Base-by-base conservation (phyloP, 805 yeast species). In the Naumovozyma dairenensis region DNA sequence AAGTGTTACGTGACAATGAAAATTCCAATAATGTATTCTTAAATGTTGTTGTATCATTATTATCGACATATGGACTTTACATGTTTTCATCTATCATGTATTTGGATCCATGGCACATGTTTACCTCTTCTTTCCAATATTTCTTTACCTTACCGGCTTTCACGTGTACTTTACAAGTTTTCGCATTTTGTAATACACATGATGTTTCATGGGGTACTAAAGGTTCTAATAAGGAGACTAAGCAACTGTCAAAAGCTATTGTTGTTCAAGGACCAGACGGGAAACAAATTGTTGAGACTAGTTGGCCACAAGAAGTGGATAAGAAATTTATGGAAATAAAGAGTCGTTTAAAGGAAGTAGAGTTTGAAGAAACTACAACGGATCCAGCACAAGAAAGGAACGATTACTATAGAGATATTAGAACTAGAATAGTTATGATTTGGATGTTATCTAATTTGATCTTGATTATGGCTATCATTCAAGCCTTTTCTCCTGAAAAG, bases 181-280 rank as follows among this genome's bases (percentile, higher is more conserved):
- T 86, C 63, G 96, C 98, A 1, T 86, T 89, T 60, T 89, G 98
- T 65, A 89, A 89, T 57, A 89, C 96, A 3, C 97, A 89, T 61
- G 98, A 89, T 66, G 95, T 92, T 32, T 82, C 96, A 0, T 89
- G 98, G 98, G 98, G 98, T 60, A 89, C 98, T 2, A 89, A 89
- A 56, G 98, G 98, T 45, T 96, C 87, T 40, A 81, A 79, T 43
- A 73, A 72, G 39, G 80, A 75, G 29, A 71, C 74, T 14, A 73
- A 74, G 43, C 80, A 73, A 40, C 65, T 79, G 24, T 87, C 94
- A 31, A 78, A 82, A 29, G 94, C 94, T 32, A 81, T 82, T 20
- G 80, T 83, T 41, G 78, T 74, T 32, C 78, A 81, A 51, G 79
- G 79, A 40, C 92, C 80, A 35, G 72, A 80, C 37, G 94, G 94